Base-by-base conservation (phyloP, 306 rosid species). In the Datisca glomerata region DNA sequence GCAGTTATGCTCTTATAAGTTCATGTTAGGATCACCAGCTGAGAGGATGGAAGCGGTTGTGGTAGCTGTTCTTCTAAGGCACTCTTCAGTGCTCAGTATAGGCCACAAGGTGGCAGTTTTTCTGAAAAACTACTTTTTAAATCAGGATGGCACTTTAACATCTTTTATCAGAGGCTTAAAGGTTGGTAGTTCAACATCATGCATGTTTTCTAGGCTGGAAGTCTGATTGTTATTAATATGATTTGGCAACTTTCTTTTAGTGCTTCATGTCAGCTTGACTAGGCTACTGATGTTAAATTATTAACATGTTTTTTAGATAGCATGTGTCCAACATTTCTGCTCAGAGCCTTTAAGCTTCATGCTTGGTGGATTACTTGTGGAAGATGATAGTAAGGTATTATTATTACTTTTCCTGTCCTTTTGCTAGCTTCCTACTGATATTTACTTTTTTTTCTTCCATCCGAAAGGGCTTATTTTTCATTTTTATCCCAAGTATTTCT, bases 1-100 rank as follows among this genome's bases (percentile, higher is more conserved):
- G 57, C 77, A 47, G 22, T 62, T 89, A 70, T 56, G 77, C 67
- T 54, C 72, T 45, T 52, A 61, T 57, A 84, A 62, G 50, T 89
- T 89, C 48, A 49, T 53, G 39, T 64, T 89, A 65, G 74, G 78
- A 63, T 67, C 86, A 34, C 93, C 97, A 4, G 75, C 77, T 18
- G 86, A 83, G 68, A 74, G 79, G 47, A 72, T 89, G 95, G 91
- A 89, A 56, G 82, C 97, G 43, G 71, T 89, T 63, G 70, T 89
- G 55, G 93, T 77, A 72, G 81, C 91, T 44, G 74, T 80, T 69
- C 91, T 89, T 53, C 51, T 89, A 58, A 77, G 71, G 74, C 70
- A 62, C 39, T 74, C 71, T 49, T 61, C 79, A 57, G 59, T 70
- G 18, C 75, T 89, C 52, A 44, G 69, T 58, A 61, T 89, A 59